These are phyloP conservation scores for Solanum neorickii DNA, from an alignment of 257 asterid genomes.

Conservation along the genomic window DNA sequence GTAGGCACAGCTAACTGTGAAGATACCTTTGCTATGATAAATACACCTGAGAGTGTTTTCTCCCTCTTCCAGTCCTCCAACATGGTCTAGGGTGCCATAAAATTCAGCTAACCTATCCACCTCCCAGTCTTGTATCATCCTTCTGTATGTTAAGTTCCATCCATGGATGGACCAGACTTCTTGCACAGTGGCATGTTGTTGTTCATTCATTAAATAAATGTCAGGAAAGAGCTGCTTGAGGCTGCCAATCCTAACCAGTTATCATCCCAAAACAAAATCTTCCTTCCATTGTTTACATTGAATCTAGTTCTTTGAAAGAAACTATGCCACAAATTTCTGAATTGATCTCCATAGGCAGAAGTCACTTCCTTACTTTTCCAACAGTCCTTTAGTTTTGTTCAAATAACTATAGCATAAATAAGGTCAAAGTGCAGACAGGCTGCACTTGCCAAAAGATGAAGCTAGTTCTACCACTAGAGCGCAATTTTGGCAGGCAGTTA, in stretches of 20 bases:
- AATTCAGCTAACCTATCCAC: not conserved
- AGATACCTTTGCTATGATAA: not conserved
- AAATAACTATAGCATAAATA: not conserved
- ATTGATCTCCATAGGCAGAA: not conserved
- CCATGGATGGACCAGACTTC: not conserved
- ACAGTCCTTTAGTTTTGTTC: not conserved
- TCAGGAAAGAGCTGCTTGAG: not conserved
- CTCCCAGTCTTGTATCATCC: not conserved
- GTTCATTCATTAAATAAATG: not conserved
- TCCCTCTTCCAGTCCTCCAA: not conserved
- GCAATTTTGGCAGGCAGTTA: not conserved
- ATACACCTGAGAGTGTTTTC: not conserved
- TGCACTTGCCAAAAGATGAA: not conserved
- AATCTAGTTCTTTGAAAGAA: not conserved
- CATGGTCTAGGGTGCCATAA: not conserved
- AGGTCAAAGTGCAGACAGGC: not conserved
- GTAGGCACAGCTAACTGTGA: not conserved
- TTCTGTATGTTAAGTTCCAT: not conserved
- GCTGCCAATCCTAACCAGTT: not conserved
- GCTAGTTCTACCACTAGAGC: not conserved
- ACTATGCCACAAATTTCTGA: not conserved
- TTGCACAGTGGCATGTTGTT: not conserved
- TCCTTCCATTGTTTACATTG: not conserved
- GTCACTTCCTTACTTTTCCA: not conserved
- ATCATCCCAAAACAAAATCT: not conserved